Percentiles rank a stretch among this genome's conserved stretches.
Evolutionary conservation across 2,329 filamentous ascomycete genomes (phyloP).

Genomic region (Myriosclerotinia duriaeana): DNA sequence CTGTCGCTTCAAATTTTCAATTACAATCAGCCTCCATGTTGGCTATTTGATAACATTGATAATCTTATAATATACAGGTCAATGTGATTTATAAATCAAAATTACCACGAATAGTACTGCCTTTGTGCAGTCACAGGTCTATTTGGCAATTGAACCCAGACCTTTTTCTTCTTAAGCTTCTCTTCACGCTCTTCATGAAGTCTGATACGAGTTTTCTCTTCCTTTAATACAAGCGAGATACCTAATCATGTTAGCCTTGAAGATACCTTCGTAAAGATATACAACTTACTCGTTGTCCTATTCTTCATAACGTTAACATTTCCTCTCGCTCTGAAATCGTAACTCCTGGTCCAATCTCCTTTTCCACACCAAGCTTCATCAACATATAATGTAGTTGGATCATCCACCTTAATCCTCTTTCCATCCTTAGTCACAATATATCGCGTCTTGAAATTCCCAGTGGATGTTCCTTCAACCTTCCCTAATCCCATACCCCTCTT

Average conservation of each 20-base stretch:
- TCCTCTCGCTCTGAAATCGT: constrained; percentile 76
- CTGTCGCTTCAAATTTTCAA: not conserved
- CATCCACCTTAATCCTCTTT: constrained; percentile 65
- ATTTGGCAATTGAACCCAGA: constrained; percentile 88
- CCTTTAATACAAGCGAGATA: constrained; percentile 81
- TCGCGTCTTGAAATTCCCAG: constrained; percentile 44
- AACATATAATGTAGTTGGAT: constrained; percentile 83
- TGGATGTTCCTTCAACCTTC: constrained; percentile 29
- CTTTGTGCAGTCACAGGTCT: constrained; percentile 79
- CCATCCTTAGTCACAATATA: constrained; percentile 75
- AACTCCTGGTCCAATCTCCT: constrained; percentile 52
- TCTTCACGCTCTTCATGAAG: constrained; percentile 74
- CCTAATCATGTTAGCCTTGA: constrained; percentile 47
- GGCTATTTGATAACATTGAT: not conserved
- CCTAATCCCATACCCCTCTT: constrained; percentile 80
- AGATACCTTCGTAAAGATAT: not conserved
- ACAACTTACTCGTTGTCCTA: constrained; percentile 70
- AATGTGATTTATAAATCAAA: constrained; percentile 1
- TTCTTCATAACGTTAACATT: constrained; percentile 65
- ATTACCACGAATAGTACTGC: constrained; percentile 88
- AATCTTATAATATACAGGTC: constrained; percentile 20
- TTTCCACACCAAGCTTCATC: constrained; percentile 91
- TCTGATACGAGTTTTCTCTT: constrained; percentile 85
- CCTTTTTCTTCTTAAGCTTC: constrained; percentile 70
- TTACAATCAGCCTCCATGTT: not conserved